Percentiles rank a stretch among this genome's conserved stretches.
phyloP scores from a whole-genome alignment of 768 basidiomycete genomes.

The Serendipita sp. region DNA sequence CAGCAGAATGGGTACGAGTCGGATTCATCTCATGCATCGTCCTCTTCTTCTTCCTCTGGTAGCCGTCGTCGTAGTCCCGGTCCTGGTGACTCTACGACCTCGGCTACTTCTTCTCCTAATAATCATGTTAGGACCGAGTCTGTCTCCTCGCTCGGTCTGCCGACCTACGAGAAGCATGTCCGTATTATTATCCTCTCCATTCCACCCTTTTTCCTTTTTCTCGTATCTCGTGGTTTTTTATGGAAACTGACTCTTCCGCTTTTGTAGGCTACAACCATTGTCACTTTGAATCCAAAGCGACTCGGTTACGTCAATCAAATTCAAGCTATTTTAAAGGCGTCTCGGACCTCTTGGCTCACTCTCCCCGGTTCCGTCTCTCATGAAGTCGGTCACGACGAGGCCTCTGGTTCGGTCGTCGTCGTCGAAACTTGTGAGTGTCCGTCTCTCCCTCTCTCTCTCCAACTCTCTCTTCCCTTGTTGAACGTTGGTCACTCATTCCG shows the following conservation, averaged over 20 bases:
- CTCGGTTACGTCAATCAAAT: background rate
- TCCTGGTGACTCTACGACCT: background rate
- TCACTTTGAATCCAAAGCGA: background rate
- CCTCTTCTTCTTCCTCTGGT: background rate
- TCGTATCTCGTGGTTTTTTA: background rate
- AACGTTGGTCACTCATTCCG: too few relatives aligned
- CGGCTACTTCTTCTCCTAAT: background rate
- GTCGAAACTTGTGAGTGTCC: background rate
- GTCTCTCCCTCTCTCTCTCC: too few relatives aligned
- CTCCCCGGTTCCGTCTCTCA: slow-evolving; percentile 2
- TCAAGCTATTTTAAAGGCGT: background rate
- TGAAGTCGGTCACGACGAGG: background rate
- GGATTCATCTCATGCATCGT: background rate
- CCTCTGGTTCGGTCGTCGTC: background rate
- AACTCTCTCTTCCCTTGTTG: too few relatives aligned
- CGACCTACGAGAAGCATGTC: slow-evolving; percentile 4
- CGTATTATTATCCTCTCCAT: background rate
- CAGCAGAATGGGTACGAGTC: background rate
- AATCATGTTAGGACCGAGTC: background rate
- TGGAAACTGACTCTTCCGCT: background rate
- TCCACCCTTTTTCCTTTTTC: background rate
- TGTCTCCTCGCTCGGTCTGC: background rate
- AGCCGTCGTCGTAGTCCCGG: background rate
- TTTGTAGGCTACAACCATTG: background rate
- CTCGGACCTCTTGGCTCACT: background rate